phyloP scores from a whole-genome alignment of 306 rosid genomes.

The Nissolia schottii region DNA sequence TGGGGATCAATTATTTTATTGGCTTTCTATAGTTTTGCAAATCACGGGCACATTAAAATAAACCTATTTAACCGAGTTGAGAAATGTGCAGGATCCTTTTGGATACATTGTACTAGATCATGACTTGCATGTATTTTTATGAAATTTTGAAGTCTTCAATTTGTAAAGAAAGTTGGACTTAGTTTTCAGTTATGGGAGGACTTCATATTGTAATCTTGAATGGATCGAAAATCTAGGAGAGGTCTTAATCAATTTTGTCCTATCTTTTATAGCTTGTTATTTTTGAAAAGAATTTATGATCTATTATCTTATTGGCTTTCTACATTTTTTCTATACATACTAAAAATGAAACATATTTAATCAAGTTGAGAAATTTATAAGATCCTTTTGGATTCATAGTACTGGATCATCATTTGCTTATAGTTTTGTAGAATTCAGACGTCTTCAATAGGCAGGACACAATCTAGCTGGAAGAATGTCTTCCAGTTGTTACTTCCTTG shows the following conservation, averaged over 20 bases:
- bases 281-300: background rate
- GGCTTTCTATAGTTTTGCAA: too few relatives aligned
- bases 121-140: too few relatives aligned
- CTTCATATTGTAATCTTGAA: background rate
- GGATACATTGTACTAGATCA: too few relatives aligned
- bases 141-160: too few relatives aligned
- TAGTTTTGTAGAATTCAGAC: background rate
- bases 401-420: constrained; percentile 17
- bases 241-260: constrained; percentile 40
- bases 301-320: constrained; percentile 10
- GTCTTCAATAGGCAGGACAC: too few relatives aligned
- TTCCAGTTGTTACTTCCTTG: too few relatives aligned
- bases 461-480: too few relatives aligned
- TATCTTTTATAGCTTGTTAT: constrained; percentile 17
- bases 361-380: background rate
- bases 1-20: too few relatives aligned
- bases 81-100: too few relatives aligned
- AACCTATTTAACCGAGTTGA: too few relatives aligned
- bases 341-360: background rate
- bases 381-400: background rate
- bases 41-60: too few relatives aligned
- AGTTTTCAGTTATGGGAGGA: too few relatives aligned
- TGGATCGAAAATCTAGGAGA: constrained; percentile 57
- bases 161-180: background rate
- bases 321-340: background rate